Base-by-base conservation (phyloP, 805 yeast species). In the Limtongia smithiae region DNA sequence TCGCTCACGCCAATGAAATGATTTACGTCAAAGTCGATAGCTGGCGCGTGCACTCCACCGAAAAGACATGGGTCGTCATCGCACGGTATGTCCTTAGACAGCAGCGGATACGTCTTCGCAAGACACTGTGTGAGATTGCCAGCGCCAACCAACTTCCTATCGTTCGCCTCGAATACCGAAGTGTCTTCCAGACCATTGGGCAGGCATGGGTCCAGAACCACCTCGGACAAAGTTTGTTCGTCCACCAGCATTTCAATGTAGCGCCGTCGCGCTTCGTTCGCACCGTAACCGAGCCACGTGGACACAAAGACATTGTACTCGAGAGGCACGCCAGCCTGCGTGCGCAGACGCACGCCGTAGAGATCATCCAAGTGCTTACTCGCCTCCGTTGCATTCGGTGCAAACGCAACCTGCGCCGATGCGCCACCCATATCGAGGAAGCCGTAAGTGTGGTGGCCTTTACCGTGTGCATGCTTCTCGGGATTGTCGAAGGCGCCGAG, bases 381-480 rank as follows among this genome's bases (percentile, higher is more conserved):
- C 6, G 83, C 67, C 53, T 87, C 89, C n/a, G 75, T 71, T 3
- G 61, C 55, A 35, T 76, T 74, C 0, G 97, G 97, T 7, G 85
- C 89, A 74, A 90, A 93, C 7, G 97, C 95, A 20, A 93, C 79
- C 64, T 93, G 98, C 0, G 96, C 88, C 1, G 96, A 88, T 0
- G 98, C 98, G 12, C 98, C 98, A 14, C 98, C 98, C 98, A 93
- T 93, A 66, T 93, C 98, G 91, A 93, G 84, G 60, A 93, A 91
- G 3, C 98, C 98, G 57, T 77, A 82, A 0, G 95, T 81, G n/a
- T 68, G 67, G 59, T 77, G 84, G 3, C 41, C 58, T 6, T 47
- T 44, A 1, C 66, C 63, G 9, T 63, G 65, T 1, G 55, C 46
- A 21, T 56, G 64, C 11, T 51, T 51, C 3, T 56, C 61, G 3